These are phyloP conservation scores for Agrocybe praecox DNA, from an alignment of 768 basidiomycete species.

Conservation along the genomic window DNA sequence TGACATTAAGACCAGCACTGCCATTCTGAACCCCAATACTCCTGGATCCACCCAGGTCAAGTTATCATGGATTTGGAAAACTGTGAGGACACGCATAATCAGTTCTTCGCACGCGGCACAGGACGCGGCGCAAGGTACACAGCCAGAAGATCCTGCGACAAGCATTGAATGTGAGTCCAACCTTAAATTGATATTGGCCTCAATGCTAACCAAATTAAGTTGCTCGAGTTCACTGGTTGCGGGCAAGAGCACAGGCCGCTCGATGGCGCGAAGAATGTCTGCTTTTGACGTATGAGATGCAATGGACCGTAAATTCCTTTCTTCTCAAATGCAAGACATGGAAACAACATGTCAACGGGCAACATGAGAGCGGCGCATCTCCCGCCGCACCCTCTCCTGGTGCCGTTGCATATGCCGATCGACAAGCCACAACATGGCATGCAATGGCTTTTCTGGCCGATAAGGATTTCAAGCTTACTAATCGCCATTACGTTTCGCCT, in stretches of 20 bases:
- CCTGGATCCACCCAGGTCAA: constrained; percentile 3
- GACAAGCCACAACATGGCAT: background rate
- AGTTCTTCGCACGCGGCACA: no score
- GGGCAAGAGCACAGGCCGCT: constrained; percentile 7
- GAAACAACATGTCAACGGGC: background rate
- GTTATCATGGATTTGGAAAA: constrained; percentile 17
- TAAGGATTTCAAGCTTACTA: background rate
- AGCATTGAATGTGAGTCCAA: constrained; percentile 12
- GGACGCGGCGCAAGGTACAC: no score
- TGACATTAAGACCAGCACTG: constrained; percentile 15
- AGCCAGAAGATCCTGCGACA: background rate
- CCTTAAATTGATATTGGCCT: no score
- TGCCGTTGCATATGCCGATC: background rate
- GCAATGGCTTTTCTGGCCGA: background rate
- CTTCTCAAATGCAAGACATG: background rate
- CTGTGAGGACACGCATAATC: background rate
- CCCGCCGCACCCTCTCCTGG: background rate
- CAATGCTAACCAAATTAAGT: no score
- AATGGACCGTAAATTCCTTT: background rate
- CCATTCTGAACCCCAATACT: constrained; percentile 11
- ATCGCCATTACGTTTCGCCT: background rate
- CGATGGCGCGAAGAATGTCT: constrained; percentile 14
- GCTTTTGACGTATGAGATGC: background rate
- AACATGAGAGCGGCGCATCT: background rate
- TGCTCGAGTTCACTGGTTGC: constrained; percentile 18